Evolutionary conservation across 192 early-diverging fungal genomes (phyloP).

Genomic region (Funneliformis geosporum): DNA sequence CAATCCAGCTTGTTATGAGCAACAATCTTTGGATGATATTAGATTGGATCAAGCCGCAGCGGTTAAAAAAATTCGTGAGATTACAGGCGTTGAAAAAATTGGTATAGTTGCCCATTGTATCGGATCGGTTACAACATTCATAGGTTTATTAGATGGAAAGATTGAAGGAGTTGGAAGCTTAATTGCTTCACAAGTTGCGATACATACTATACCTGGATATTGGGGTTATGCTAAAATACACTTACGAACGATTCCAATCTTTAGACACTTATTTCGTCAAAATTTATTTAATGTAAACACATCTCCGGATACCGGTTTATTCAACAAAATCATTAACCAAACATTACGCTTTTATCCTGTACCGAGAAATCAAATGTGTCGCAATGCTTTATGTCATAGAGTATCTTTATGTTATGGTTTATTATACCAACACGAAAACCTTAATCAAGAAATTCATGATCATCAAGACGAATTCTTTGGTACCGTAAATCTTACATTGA

Average conservation of each 20-base stretch:
- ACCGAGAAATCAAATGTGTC: slow-evolving; percentile 38
- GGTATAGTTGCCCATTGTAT: slow-evolving; percentile 47
- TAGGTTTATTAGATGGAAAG: slow-evolving; percentile 44
- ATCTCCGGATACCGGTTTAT: slow-evolving; percentile 30
- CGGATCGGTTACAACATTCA: slow-evolving; percentile 42
- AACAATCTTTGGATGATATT: slow-evolving; percentile 36
- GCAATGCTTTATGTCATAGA: slow-evolving; percentile 41
- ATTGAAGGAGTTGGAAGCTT: slow-evolving; percentile 47
- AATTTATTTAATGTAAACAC: slow-evolving; percentile 15
- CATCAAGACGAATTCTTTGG: slow-evolving; percentile 40
- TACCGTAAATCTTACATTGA: slow-evolving; percentile 39
- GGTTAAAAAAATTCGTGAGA: slow-evolving; percentile 37
- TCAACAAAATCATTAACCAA: slow-evolving; percentile 39
- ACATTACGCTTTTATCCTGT: slow-evolving; percentile 41
- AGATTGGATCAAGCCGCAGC: slow-evolving; percentile 41
- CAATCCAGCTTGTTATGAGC: slow-evolving; percentile 35
- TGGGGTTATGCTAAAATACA: slow-evolving; percentile 10
- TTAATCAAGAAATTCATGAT: slow-evolving; percentile 44
- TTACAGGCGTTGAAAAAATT: slow-evolving; percentile 44
- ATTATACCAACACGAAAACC: slow-evolving; percentile 43
- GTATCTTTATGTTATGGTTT: slow-evolving; percentile 40
- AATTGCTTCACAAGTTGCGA: slow-evolving; percentile 38
- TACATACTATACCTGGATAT: neutral
- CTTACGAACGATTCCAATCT: neutral
- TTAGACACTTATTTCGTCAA: neutral